Evolutionary conservation across 306 rosid species (phyloP).

Genomic region (Rosa multiflora): DNA sequence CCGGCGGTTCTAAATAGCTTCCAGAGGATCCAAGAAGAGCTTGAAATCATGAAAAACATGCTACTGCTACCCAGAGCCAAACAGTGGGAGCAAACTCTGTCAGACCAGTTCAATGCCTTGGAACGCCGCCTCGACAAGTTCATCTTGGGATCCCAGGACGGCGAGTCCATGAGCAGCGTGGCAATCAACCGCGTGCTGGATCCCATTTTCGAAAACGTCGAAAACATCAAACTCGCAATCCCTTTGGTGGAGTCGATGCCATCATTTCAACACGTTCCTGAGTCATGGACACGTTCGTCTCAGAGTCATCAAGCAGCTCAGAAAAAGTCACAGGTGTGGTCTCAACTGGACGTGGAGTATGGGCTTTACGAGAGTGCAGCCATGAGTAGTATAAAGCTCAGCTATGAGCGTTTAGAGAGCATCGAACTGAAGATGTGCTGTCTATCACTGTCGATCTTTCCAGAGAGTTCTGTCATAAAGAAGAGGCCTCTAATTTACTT

Average conservation of each 20-base stretch:
- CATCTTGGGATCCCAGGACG: not conserved
- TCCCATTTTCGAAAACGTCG: not conserved
- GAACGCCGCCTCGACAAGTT: not conserved
- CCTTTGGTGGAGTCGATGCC: not conserved
- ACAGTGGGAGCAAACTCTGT: not conserved
- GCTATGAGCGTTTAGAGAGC: not conserved
- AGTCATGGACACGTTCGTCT: not conserved
- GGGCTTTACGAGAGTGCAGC: not conserved
- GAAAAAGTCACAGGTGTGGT: not conserved
- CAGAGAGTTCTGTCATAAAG: slow-evolving; percentile 17
- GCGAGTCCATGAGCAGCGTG: not conserved
- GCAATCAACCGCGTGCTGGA: not conserved
- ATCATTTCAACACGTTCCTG: not conserved
- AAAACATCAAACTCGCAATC: not conserved
- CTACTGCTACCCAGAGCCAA: not conserved
- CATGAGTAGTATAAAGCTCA: not conserved
- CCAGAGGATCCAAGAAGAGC: not conserved
- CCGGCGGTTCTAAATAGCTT: not conserved
- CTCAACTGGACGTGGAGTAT: not conserved
- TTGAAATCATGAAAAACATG: not conserved
- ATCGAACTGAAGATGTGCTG: slow-evolving; percentile 18
- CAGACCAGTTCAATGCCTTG: not conserved
- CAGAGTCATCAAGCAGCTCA: not conserved
- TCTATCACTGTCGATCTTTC: slow-evolving; percentile 19
- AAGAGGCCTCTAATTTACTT: slow-evolving; percentile 33